These are phyloP conservation scores for Licmophora abbreviata DNA, from an alignment of 108 stramenopile species.

Conservation along the genomic window DNA sequence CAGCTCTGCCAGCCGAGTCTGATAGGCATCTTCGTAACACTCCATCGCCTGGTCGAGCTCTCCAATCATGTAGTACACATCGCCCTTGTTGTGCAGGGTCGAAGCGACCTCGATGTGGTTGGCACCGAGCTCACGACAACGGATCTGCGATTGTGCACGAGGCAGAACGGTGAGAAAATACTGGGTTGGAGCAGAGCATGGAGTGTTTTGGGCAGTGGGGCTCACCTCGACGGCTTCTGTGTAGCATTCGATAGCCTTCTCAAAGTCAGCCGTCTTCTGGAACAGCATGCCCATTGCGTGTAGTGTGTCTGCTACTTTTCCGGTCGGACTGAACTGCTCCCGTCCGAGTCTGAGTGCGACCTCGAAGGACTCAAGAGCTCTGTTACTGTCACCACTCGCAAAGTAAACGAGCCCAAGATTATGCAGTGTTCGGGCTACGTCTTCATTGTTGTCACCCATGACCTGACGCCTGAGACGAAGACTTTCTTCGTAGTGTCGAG, in stretches of 20 bases:
- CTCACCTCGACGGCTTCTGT: slow-evolving; percentile 1
- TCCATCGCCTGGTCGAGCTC: slow-evolving; percentile 9
- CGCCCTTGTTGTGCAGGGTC: slow-evolving; percentile 12
- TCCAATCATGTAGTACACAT: slow-evolving; percentile 4
- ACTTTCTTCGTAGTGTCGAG: slow-evolving; percentile 10
- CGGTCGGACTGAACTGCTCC: slow-evolving; percentile 7
- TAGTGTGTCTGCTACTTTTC: slow-evolving; percentile 11
- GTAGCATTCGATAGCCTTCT: slow-evolving; percentile 5
- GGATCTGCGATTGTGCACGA: background rate
- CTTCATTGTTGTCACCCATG: slow-evolving; percentile 3
- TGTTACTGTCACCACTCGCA: slow-evolving; percentile 3
- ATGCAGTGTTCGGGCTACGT: slow-evolving; percentile 12
- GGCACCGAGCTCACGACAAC: slow-evolving; percentile 2
- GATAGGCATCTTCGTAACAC: slow-evolving; percentile 4
- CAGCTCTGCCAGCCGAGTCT: background rate
- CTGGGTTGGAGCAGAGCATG: background rate
- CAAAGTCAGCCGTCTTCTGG: slow-evolving; percentile 2
- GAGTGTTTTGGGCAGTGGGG: background rate
- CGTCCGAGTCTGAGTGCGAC: slow-evolving; percentile 3
- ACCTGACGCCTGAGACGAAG: background rate
- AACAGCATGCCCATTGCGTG: slow-evolving; percentile 6
- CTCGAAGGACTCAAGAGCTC: slow-evolving; percentile 12
- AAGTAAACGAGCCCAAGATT: slow-evolving; percentile 9
- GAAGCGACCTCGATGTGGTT: slow-evolving; percentile 11
- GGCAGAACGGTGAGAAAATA: background rate